These are phyloP conservation scores for Pleurotus ostreatus DNA, from an alignment of 768 basidiomycete species.

Conservation along the genomic window DNA sequence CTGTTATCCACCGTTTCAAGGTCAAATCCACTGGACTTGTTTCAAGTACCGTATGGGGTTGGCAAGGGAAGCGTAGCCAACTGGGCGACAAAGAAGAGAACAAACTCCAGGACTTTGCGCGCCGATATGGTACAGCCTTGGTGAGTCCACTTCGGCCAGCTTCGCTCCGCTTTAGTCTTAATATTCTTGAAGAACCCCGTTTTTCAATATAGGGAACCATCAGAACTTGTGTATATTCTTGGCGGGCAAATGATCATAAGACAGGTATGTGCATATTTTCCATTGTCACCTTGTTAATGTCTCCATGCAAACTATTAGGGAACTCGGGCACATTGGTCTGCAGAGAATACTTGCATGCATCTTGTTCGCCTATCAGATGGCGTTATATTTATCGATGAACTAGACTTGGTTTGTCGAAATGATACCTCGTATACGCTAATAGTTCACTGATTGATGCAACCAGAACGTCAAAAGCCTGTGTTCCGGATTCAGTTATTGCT, in stretches of 20 bases:
- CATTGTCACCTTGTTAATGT: not conserved
- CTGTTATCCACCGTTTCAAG: constrained; percentile 67
- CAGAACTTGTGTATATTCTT: constrained; percentile 56
- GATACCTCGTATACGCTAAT: constrained; percentile 1
- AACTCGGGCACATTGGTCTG: constrained; percentile 66
- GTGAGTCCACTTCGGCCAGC: constrained; percentile 34
- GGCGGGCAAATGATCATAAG: constrained; percentile 72
- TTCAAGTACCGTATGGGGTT: constrained; percentile 70
- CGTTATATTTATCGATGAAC: constrained; percentile 63
- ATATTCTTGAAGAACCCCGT: constrained; percentile 33
- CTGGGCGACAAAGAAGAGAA: constrained; percentile 57
- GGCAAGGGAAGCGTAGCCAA: constrained; percentile 57
- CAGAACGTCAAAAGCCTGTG: constrained; percentile 68
- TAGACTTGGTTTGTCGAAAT: constrained; percentile 53
- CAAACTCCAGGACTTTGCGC: constrained; percentile 68
- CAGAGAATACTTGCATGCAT: constrained; percentile 83
- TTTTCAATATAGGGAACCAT: constrained; percentile 60
- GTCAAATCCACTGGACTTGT: constrained; percentile 62
- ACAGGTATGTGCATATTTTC: constrained; percentile 44
- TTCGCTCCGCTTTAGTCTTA: constrained; percentile 6
- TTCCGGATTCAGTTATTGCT: constrained; percentile 81
- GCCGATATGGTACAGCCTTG: constrained; percentile 63
- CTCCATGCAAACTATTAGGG: constrained; percentile 39
- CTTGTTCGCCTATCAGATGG: constrained; percentile 50
- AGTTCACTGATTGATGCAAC: constrained; percentile 4